Evolutionary conservation across 345 rosid genomes (phyloP).

Genomic region (Ricinus communis): DNA sequence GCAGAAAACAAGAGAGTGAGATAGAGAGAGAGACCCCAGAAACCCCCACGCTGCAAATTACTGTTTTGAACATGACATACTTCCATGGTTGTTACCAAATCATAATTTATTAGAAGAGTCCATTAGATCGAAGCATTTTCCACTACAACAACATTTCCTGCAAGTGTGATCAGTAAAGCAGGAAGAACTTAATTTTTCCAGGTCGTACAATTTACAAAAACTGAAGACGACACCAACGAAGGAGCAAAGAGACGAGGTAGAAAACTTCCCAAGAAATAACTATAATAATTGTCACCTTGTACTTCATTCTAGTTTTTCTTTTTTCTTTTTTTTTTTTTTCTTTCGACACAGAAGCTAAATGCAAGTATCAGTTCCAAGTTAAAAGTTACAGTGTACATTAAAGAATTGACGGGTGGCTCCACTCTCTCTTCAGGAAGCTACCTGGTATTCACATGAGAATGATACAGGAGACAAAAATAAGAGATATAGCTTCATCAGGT

Average conservation of each 20-base stretch:
- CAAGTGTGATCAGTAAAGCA: not conserved
- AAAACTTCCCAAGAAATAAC: constrained; percentile 21
- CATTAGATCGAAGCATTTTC: no score
- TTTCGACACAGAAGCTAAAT: constrained; percentile 38
- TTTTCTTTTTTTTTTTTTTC: not conserved
- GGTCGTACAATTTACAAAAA: not conserved
- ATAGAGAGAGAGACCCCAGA: no score
- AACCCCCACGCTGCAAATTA: no score
- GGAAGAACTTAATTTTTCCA: not conserved
- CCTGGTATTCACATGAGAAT: constrained; percentile 46
- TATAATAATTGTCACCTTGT: constrained; percentile 35
- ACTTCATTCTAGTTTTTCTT: constrained; percentile 26
- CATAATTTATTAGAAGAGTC: no score
- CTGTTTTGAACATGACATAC: no score
- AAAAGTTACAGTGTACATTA: constrained; percentile 52
- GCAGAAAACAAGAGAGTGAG: no score
- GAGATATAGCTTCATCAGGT: constrained; percentile 24
- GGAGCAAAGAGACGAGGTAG: not conserved
- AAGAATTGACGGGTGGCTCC: constrained; percentile 51
- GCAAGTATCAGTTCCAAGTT: constrained; percentile 36
- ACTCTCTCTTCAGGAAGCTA: constrained; percentile 33
- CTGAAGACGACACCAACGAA: not conserved
- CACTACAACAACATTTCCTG: not conserved
- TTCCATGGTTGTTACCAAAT: no score
- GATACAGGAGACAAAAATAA: constrained; percentile 27